These are phyloP conservation scores for Lenzites betulinus DNA, from an alignment of 768 basidiomycete species.

Conservation along the genomic window DNA sequence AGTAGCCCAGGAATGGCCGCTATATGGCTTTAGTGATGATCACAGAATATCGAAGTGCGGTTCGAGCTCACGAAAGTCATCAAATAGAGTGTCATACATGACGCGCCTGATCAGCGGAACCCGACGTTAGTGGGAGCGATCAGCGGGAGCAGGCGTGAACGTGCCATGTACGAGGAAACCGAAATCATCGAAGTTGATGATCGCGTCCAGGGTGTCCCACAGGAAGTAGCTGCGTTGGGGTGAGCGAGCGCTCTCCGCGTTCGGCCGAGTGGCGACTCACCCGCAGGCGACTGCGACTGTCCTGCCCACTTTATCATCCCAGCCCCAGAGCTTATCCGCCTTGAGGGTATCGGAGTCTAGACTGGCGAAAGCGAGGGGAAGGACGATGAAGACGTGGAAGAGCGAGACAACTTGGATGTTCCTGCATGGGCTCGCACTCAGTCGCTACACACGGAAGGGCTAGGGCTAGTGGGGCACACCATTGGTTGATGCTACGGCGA, in stretches of 20 bases:
- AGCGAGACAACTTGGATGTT: constrained; percentile 73
- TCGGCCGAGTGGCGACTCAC: constrained; percentile 39
- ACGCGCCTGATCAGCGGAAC: constrained; percentile 44
- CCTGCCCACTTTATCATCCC: constrained; percentile 58
- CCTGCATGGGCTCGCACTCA: constrained; percentile 42
- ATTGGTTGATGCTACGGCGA: constrained; percentile 55
- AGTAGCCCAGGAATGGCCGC: constrained; percentile 78
- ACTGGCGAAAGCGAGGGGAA: constrained; percentile 61
- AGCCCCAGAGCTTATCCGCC: constrained; percentile 76
- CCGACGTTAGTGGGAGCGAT: neutral
- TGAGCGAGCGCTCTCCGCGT: neutral
- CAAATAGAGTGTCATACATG: constrained; percentile 65
- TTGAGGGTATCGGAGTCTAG: constrained; percentile 49
- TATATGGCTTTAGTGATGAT: constrained; percentile 19
- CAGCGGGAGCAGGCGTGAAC: neutral
- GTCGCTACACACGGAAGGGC: neutral
- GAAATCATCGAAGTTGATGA: constrained; percentile 63
- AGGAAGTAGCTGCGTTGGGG: constrained; percentile 63
- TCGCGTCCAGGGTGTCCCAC: constrained; percentile 79
- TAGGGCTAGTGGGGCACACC: constrained; percentile 42
- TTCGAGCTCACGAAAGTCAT: constrained; percentile 64
- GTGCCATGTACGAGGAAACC: constrained; percentile 80
- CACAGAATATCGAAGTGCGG: neutral
- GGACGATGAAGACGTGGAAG: constrained; percentile 65
- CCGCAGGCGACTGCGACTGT: constrained; percentile 71